These are phyloP conservation scores for Dryadomyces sulphureus DNA, from an alignment of 2,329 filamentous ascomycete genomes.

Conservation along the genomic window DNA sequence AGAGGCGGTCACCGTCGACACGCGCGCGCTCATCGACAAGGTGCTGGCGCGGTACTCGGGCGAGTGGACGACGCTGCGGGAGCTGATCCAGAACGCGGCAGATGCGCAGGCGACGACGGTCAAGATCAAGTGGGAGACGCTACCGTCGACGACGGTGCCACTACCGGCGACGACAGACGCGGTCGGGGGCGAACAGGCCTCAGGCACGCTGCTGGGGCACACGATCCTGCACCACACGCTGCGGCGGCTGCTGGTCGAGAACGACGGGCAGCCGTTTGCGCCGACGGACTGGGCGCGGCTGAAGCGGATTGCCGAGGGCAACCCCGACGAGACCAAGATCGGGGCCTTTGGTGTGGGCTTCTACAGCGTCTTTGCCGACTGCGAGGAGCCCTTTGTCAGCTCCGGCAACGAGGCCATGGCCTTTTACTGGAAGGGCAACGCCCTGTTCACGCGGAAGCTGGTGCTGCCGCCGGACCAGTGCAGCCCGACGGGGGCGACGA, in stretches of 20 bases:
- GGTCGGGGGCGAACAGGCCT: background rate
- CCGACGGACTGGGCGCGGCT: conserved; percentile 84
- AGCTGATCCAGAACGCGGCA: conserved; percentile 96
- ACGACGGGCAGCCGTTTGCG: conserved; percentile 78
- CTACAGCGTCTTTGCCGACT: conserved; percentile 97
- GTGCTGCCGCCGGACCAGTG: conserved; percentile 46
- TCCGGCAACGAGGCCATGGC: conserved; percentile 90
- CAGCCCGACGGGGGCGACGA: conserved; percentile 48
- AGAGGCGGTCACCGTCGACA: conserved; percentile 96
- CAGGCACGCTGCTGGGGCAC: conserved; percentile 64
- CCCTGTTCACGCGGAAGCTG: conserved; percentile 79
- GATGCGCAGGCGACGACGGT: conserved; percentile 87
- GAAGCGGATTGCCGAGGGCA: conserved; percentile 97
- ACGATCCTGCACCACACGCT: conserved; percentile 73
- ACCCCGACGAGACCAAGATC: conserved; percentile 97
- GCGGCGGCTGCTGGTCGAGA: conserved; percentile 75
- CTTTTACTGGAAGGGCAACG: conserved; percentile 99
- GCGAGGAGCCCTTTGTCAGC: conserved; percentile 92
- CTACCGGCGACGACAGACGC: conserved; percentile 34
- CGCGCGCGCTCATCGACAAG: conserved; percentile 91
- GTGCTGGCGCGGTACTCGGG: conserved; percentile 91
- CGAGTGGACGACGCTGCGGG: conserved; percentile 81
- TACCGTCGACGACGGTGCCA: conserved; percentile 67
- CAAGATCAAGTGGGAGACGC: conserved; percentile 80
- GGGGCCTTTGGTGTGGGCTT: conserved; percentile 97